Base-by-base conservation (phyloP, 208 protist species). In the Vickermania ingenoplastis region DNA sequence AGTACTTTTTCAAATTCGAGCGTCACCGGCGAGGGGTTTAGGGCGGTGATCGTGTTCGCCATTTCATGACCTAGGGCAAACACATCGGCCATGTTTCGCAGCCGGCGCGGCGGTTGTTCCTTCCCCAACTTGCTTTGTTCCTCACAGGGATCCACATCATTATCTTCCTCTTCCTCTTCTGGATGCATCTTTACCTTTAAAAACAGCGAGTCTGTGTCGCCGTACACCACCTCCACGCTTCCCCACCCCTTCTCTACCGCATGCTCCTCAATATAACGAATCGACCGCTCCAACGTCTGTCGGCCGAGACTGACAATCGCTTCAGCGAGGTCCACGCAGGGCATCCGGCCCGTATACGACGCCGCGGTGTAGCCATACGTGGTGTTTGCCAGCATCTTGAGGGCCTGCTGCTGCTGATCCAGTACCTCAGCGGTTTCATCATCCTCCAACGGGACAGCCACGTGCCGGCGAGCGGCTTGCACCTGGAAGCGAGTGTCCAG, bases 1-100 rank as follows among this genome's bases (percentile, higher is more conserved):
- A 99, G 98, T 14, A 97, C 92, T 77, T 99, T 99, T 77, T 99
- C 99, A 58, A 99, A 99, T 77, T 99, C 97, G 30, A 99, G 85
- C 28, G 90, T 91, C 49, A 99, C 97, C 21, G 99, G 99, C 21
- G 67, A 72, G 14, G 87, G 81, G 61, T 97, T 91, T 0, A 97
- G 88, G 0, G 97, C 97, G 27, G 98, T 95, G 48, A 95, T 77
- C 17, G 90, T 89, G 25, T 71, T 57, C 25, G 94, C 86, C 65
- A 96, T 96, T 41, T 73, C 65, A 28, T 77, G 64, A 14, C 77
- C 88, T 27, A 96, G 36, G 30, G 24, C 55, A 61, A 88, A 91
- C 0, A 80, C 82, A 60, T 94, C 88, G 22, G 60, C 58, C 53
- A 71, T 67, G 22, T 61, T 86, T 41, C 80, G 69, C 13, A 76